phyloP scores from a whole-genome alignment of 1,284 basidiomycete species.

The Bondarzewia mesenterica region DNA sequence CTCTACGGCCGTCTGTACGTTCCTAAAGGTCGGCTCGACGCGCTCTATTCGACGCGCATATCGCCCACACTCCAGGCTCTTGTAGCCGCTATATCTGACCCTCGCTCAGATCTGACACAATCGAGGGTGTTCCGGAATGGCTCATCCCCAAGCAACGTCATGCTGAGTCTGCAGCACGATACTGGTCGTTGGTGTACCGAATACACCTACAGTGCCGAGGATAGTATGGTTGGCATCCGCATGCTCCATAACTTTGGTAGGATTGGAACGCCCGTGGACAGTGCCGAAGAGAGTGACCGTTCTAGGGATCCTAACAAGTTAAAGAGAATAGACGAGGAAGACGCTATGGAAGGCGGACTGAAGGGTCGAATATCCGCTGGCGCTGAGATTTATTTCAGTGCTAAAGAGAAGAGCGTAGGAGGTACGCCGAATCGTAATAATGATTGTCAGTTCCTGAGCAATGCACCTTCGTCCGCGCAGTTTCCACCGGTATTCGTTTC shows the following conservation, averaged over 20 bases:
- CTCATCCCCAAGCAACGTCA: slow-evolving; percentile 58
- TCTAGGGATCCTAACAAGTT: slow-evolving; percentile 19
- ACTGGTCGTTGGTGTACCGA: slow-evolving; percentile 90
- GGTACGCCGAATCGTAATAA: slow-evolving; percentile 51
- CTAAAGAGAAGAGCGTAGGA: slow-evolving; percentile 89
- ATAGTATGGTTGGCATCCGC: slow-evolving; percentile 86
- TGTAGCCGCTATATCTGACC: slow-evolving; percentile 71
- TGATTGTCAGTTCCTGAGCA: not conserved
- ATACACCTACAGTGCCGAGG: slow-evolving; percentile 91
- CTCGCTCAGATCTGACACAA: slow-evolving; percentile 36
- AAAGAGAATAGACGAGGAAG: slow-evolving; percentile 83
- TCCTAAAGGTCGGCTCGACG: slow-evolving; percentile 83
- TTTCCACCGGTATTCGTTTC: slow-evolving; percentile 90
- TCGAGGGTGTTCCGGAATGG: slow-evolving; percentile 27
- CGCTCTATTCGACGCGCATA: slow-evolving; percentile 79
- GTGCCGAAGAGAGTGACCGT: slow-evolving; percentile 25
- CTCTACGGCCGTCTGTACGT: slow-evolving; percentile 91
- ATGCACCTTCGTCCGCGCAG: slow-evolving; percentile 29
- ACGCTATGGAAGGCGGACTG: slow-evolving; percentile 82
- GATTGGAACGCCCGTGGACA: slow-evolving; percentile 25
- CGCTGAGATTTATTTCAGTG: slow-evolving; percentile 90
- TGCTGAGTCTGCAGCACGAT: slow-evolving; percentile 88
- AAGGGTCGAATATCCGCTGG: slow-evolving; percentile 87
- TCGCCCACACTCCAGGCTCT: slow-evolving; percentile 64
- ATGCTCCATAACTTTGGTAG: slow-evolving; percentile 92